Base-by-base conservation (phyloP, 2,329 filamentous ascomycete genomes). In the Teratosphaeria epicoccoides region DNA sequence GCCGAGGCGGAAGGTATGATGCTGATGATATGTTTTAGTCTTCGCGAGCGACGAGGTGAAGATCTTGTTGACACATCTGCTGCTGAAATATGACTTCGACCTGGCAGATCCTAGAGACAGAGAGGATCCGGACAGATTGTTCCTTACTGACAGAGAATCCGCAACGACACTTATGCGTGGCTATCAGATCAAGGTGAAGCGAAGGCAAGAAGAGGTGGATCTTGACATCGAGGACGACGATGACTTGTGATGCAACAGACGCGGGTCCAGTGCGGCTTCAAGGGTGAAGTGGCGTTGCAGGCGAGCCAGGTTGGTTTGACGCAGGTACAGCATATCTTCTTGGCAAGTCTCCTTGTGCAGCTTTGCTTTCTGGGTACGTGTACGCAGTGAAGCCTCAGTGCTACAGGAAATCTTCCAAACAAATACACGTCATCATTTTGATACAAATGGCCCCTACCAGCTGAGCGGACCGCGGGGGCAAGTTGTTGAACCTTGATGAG, bases 41-140 rank as follows among this genome's bases (percentile, higher is more conserved):
- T 66, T 70, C 40, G 67, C 65, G 10, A 52, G 55, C 9, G 63
- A 63, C 29, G 64, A 66, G 51, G 59, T 69, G 49, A 69, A 70
- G 52, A 60, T 69, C 24, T 52, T 61, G 1, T 49, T 70, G 22
- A 59, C 56, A 22, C 58, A 66, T 49, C 49, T 69, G 24, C 52
- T 68, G 44, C 52, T 67, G 25, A 61, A 65, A 49, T 70, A 68
- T 51, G 66, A 70, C 50, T 58, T 24, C 11, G 23, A 46, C 11
- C 20, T 46, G 25, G 33, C 20, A 17, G 33, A 40, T 6, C 14
- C 33, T 7, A 40, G 20, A 17, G 33, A 40, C 14, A n/a, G 33
- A 17, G n/a, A 40, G 33, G 33, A 17, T 22, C 14, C 14, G 14
- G 20, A 4, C 4, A 17, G 33, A 17, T 40, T 40, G 14, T 17